These are phyloP conservation scores for Fusarium subglutinans DNA, from an alignment of 2,329 filamentous ascomycete genomes.

Conservation along the genomic window DNA sequence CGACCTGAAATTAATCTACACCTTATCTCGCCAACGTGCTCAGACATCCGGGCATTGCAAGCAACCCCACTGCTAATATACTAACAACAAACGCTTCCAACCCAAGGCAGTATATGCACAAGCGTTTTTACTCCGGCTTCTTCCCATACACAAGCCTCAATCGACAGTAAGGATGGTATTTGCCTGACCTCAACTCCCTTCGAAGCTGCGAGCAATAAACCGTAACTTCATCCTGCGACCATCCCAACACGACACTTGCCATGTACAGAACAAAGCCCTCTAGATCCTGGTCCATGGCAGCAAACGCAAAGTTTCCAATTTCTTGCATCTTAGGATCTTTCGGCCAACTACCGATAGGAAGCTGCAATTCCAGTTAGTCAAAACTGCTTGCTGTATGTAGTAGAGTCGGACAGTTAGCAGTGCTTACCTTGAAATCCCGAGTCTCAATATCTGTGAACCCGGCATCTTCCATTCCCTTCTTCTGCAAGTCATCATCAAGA, in stretches of 20 bases:
- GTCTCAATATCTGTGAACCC: background rate
- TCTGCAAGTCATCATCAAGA: background rate
- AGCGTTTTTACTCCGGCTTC: background rate
- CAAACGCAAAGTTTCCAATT: background rate
- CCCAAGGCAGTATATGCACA: background rate
- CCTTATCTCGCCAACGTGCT: background rate
- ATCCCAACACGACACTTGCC: slow-evolving; percentile 12
- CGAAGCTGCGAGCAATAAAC: slow-evolving; percentile 25
- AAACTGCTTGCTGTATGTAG: no score
- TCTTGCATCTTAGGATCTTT: background rate
- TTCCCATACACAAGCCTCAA: slow-evolving; percentile 8
- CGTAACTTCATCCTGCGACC: slow-evolving; percentile 11
- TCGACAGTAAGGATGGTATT: slow-evolving; percentile 16
- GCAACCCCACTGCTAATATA: no score
- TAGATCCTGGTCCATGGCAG: slow-evolving; percentile 5
- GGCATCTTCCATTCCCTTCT: background rate
- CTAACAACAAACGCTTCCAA: background rate
- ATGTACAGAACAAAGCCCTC: background rate
- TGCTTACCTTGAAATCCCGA: background rate
- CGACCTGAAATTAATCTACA: fast-evolving
- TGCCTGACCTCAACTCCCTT: background rate
- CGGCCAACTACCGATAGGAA: background rate
- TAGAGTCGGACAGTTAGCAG: fast-evolving
- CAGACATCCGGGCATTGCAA: background rate
- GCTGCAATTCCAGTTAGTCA: background rate